A percentile compares a stretch with the other conserved stretches of the same genome.
Evolutionary conservation across 2,329 filamentous ascomycete genomes (phyloP).

Genomic region (Ambrosiella beaveri): DNA sequence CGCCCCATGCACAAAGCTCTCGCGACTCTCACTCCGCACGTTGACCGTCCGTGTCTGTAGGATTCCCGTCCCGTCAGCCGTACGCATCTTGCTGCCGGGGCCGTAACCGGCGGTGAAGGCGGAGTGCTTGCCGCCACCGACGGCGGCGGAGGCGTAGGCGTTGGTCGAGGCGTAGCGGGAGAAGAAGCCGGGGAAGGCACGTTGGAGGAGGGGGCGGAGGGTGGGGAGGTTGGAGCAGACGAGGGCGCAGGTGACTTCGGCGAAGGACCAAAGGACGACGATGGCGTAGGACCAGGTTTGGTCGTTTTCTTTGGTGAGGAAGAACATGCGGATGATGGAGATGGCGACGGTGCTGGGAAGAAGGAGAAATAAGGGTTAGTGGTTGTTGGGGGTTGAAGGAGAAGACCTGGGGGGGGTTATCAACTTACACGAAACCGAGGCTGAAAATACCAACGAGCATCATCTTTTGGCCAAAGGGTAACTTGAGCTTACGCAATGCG

Average conservation of each 20-base stretch:
- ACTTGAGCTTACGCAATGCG: constrained; percentile 21
- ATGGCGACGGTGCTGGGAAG: constrained; percentile 19
- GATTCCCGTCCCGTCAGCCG: neutral
- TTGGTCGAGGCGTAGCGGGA: constrained; percentile 2
- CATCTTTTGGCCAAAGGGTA: constrained; percentile 18
- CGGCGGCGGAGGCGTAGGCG: neutral
- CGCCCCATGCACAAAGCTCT: constrained; percentile 4
- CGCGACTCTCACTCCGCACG: constrained; percentile 6
- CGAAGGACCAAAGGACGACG: constrained; percentile 22
- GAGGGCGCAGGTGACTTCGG: constrained; percentile 24
- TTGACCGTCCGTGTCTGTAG: constrained; percentile 9
- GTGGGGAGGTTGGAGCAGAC: constrained; percentile 25
- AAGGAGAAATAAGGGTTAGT: neutral
- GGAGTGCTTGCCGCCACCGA: neutral
- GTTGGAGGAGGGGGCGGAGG: constrained; percentile 19
- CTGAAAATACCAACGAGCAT: constrained; percentile 19
- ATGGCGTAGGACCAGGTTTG: constrained; percentile 19
- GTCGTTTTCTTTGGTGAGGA: constrained; percentile 17
- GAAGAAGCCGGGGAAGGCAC: constrained; percentile 7
- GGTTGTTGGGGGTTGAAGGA: neutral
- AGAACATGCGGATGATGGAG: constrained; percentile 20
- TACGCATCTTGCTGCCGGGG: constrained; percentile 1
- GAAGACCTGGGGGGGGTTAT: neutral
- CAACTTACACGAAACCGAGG: constrained; percentile 20
- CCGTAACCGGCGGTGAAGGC: neutral